A percentile compares a stretch with the other conserved stretches of the same genome.
Evolutionary conservation across 2,329 filamentous ascomycete genomes (phyloP).

Genomic region (Exophiala bonariae): DNA sequence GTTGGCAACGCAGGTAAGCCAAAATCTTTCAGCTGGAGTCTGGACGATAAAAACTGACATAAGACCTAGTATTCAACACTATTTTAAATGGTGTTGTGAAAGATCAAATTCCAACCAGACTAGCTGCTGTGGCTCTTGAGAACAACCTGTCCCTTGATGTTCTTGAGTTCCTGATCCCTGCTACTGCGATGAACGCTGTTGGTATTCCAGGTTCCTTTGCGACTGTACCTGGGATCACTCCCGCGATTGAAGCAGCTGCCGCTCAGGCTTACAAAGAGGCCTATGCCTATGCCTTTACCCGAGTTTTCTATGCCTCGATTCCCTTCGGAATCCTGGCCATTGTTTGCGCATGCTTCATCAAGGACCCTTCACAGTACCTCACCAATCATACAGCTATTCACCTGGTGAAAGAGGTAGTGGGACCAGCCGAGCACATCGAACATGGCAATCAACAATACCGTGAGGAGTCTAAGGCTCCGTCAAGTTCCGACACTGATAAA

Average conservation of each 20-base stretch:
- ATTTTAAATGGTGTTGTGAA: constrained; percentile 23
- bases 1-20: constrained; percentile 22
- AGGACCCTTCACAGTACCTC: constrained; percentile 13
- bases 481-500: too few relatives aligned
- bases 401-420: constrained; percentile 11
- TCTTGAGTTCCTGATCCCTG: constrained; percentile 36
- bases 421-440: too few relatives aligned
- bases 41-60: too few relatives aligned
- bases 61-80: constrained; percentile 24
- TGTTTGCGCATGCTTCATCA: constrained; percentile 11
- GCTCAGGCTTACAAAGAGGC: constrained; percentile 38
- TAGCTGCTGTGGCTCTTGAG: constrained; percentile 32
- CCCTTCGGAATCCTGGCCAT: constrained; percentile 25
- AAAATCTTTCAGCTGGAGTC: too few relatives aligned
- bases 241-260: constrained; percentile 36
- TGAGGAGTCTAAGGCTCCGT: too few relatives aligned
- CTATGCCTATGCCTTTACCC: constrained; percentile 46
- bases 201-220: constrained; percentile 26
- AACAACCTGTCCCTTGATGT: constrained; percentile 39
- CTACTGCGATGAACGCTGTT: constrained; percentile 33
- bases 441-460: too few relatives aligned
- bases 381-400: constrained; percentile 17
- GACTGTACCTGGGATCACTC: constrained; percentile 37
- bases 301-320: constrained; percentile 38
- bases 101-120: not conserved